Percentiles rank a stretch among this genome's conserved stretches.
Conservation (phyloP, 257 asterid genomes). For the Lycium barbarum region DNA sequence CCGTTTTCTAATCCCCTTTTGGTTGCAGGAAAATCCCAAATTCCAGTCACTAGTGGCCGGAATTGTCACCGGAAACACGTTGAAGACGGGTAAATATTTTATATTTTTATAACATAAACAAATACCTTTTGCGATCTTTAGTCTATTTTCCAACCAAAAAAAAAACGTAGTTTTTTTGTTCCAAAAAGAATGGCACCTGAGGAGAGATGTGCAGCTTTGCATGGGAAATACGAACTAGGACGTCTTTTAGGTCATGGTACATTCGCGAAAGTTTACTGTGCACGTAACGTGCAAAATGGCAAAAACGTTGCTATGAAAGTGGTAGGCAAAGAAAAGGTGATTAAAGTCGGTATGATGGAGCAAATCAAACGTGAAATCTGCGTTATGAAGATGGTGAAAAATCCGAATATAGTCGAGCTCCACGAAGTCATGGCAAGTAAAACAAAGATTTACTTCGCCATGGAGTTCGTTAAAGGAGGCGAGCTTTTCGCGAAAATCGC, state of each 20-base stretch:
- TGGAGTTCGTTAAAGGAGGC: slow-evolving; percentile 63
- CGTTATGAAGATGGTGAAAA: slow-evolving; percentile 62
- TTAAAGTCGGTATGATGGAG: slow-evolving; percentile 65
- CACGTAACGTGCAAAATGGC: slow-evolving; percentile 54
- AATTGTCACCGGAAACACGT: slow-evolving; percentile 95
- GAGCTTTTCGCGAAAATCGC: slow-evolving; percentile 56
- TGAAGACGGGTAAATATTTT: slow-evolving; percentile 66
- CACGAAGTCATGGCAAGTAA: slow-evolving; percentile 71
- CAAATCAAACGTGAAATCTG: slow-evolving; percentile 67
- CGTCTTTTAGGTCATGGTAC: slow-evolving; percentile 65
- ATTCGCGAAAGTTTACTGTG: slow-evolving; percentile 61
- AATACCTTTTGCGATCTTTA: not conserved
- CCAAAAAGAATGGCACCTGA: slow-evolving; percentile 47
- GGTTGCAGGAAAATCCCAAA: slow-evolving; percentile 53
- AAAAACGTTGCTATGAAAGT: slow-evolving; percentile 62
- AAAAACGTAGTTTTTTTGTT: not conserved
- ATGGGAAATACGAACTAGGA: slow-evolving; percentile 65
- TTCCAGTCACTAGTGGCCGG: slow-evolving; percentile 67
- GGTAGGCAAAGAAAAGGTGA: slow-evolving; percentile 60
- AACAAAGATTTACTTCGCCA: slow-evolving; percentile 57
- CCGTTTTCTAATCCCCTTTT: slow-evolving; percentile 55
- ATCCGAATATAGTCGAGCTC: slow-evolving; percentile 60
- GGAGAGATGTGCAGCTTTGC: slow-evolving; percentile 61
- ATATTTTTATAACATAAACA: not conserved
- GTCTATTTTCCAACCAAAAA: not conserved